Evolutionary conservation across 805 yeast genomes (phyloP), one percentile per base, ranked within the genome.

Genomic region (Wickerhamomyces alni): DNA sequence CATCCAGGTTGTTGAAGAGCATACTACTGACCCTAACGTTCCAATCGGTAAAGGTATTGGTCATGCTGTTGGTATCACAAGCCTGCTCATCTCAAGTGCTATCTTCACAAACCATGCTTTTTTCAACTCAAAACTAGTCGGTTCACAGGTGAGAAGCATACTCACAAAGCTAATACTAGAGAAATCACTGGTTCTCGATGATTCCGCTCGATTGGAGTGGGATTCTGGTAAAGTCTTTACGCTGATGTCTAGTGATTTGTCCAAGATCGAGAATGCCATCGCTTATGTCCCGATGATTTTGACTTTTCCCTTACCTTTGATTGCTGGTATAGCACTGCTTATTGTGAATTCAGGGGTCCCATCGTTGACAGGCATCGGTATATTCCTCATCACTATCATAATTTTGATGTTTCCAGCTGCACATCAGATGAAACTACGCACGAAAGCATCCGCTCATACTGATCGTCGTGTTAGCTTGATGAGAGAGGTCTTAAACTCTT

Each of bases 231-330:
- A 70, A 42, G 70, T 87, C 37, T 81, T 93, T 13, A 76, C 87
- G 4, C 62, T 85, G 57, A 69, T 86, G 61, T 82, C 89, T 29
- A 79, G 89, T 2, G 95, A 87, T 55, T 65, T 85, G 31, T 70
- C 87, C 10, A 74, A 93, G 50, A 68, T 87, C 28, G 93, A 83
- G 58, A 71, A 81, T 48, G 86, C 86, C 6, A 52, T 75, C 17
- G 72, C 72, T 2, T 80, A 79, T 50, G 75, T 77, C 50, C 80
- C 78, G 5, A 18, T 13, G 15, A 8, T n/a, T 5, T 5, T 21
- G 3, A 35, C 17, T 12, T 31, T 77, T 47, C 82, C 83, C 1
- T 54, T 77, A 9, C 72, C 82, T 7, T 55, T 80, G 36, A 69
- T 66, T 10, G 71, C 80, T 41, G 66, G 78, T 25, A 65, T 83